phyloP scores from a whole-genome alignment of 2,329 filamentous ascomycete species.

The Westerdykella aurantiaca region DNA sequence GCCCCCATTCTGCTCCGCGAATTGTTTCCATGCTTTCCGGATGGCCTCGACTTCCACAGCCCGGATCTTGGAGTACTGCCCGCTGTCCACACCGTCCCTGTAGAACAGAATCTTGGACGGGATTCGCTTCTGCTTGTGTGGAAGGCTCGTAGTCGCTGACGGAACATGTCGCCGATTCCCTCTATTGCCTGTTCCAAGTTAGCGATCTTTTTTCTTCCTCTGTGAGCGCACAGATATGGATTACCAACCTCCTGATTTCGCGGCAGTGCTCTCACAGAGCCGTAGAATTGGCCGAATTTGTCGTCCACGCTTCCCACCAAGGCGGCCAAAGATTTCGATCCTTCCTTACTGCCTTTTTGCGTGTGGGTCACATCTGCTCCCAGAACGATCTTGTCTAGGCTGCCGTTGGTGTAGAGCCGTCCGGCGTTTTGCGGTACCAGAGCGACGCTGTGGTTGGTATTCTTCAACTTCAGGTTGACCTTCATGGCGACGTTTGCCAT shows the following conservation, averaged over 20 bases:
- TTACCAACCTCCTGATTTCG: constrained; percentile 13
- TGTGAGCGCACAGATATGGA: neutral
- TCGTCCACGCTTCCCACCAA: constrained; percentile 34
- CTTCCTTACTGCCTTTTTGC: constrained; percentile 3
- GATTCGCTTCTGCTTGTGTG: neutral
- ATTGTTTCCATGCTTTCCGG: constrained; percentile 12
- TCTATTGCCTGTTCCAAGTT: neutral
- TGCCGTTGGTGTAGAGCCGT: constrained; percentile 39
- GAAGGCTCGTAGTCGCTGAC: constrained; percentile 1
- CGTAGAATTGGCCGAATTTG: constrained; percentile 20
- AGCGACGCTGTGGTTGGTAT: constrained; percentile 59
- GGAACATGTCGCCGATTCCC: constrained; percentile 18
- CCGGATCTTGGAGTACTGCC: constrained; percentile 6
- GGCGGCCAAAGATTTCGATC: constrained; percentile 32
- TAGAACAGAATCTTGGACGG: constrained; percentile 16
- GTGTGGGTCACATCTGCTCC: constrained; percentile 41
- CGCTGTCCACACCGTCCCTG: constrained; percentile 17
- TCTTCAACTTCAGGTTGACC: constrained; percentile 27
- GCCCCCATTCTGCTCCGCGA: neutral
- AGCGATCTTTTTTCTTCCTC: neutral
- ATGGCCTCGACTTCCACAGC: constrained; percentile 25
- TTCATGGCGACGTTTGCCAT: constrained; percentile 53
- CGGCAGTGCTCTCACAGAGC: constrained; percentile 25
- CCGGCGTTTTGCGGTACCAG: constrained; percentile 23
- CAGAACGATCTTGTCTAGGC: constrained; percentile 32